Conservation (phyloP, 345 rosid genomes). For the Linum usitatissimum region DNA sequence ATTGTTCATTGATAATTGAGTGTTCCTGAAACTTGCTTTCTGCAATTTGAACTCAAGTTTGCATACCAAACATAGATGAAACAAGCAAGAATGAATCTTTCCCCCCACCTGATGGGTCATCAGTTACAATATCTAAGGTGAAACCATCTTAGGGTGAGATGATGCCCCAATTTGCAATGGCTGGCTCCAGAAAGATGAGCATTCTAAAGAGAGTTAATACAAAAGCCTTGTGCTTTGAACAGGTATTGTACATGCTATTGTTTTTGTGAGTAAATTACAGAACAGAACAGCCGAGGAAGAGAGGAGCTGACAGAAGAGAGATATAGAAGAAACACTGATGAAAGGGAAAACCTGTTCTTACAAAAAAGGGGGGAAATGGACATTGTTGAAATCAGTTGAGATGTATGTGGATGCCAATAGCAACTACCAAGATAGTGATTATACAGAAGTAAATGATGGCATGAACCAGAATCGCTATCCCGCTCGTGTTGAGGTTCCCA, state of each 20-base stretch:
- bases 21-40: too few species aligned
- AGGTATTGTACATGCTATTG: neutral
- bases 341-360: neutral
- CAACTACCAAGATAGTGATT: conserved; percentile 6
- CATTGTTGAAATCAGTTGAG: neutral
- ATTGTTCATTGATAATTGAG: too few species aligned
- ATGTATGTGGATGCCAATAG: conserved; percentile 5
- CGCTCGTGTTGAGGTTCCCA: conserved; percentile 5
- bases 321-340: too few species aligned
- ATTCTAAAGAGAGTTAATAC: neutral
- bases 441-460: conserved; percentile 8
- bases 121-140: too few species aligned
- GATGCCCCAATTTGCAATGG: neutral
- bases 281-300: neutral
- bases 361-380: neutral
- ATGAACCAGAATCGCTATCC: conserved; percentile 7
- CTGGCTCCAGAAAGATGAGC: neutral
- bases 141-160: neutral
- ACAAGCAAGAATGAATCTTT: neutral
- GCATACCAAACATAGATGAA: too few species aligned
- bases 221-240: neutral
- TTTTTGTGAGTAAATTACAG: neutral
- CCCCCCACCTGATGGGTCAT: too few species aligned
- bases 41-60: too few species aligned
- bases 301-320: neutral